Evolutionary conservation across 495 filamentous ascomycete genomes (phyloP), one percentile per base, ranked within the genome.

Genomic region (Delitschia confertaspora): DNA sequence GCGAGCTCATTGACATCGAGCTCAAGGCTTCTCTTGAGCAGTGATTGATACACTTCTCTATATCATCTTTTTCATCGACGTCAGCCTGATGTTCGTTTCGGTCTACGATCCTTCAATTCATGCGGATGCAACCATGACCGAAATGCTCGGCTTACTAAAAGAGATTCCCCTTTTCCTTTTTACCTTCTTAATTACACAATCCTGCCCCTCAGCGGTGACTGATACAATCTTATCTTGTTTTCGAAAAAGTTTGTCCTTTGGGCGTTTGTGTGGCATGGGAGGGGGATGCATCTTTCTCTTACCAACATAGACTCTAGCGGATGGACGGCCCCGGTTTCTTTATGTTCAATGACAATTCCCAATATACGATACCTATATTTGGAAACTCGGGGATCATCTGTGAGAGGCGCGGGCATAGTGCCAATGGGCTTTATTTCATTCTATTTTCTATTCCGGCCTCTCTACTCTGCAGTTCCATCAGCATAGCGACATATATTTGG

Each of bases 1-100:
- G 65, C 49, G 63, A 60, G 42, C 54, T 68, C 27, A 59, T 57
- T 13, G 49, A 57, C 27, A 34, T 16, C 10, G 41, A 57, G 7
- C 41, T 57, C 11, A 49, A 33, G 25, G 33, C 33, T 33, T 34
- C 36, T 21, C 40, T 57, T 8, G 53, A 45, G 18, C 11, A 45
- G 27, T 47, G 33, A 42, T 10, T 25, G n/a, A n/a, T n/a, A n/a
- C n/a, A n/a, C n/a, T n/a, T n/a, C n/a, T n/a, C n/a, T 23, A 33
- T 1, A 7, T 41, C 16, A 9, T 20, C 18, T 10, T 33, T 38
- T 8, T 16, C 9, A 14, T 24, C n/a, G 20, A 24, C 35, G 33
- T 40, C 40, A 29, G 34, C 34, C 13, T 21, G 39, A 37, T 44
- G 38, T 48, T 24, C 16, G 27, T 30, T 19, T 36, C 33, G 10